Percentiles rank a stretch among this genome's conserved stretches.
These are phyloP conservation scores for Cardamine occulta DNA, from an alignment of 345 rosid genomes.

Conservation along the genomic window DNA sequence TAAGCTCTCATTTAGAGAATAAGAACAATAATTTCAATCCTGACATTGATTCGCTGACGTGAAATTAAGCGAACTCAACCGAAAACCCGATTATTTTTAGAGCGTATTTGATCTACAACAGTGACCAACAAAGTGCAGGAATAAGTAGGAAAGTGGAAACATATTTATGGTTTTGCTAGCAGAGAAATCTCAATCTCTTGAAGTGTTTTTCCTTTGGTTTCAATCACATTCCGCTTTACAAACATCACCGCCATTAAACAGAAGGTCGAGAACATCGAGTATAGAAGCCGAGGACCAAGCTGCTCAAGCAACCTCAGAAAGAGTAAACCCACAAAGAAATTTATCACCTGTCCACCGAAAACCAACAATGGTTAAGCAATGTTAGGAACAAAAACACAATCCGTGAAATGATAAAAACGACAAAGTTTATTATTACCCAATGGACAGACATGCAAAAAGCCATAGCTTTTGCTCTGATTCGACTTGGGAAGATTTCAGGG, in stretches of 20 bases:
- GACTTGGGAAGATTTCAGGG: slow-evolving; percentile 89
- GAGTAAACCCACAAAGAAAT: slow-evolving; percentile 94
- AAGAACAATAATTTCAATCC: not conserved
- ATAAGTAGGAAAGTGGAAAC: not conserved
- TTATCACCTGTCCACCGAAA: slow-evolving; percentile 64
- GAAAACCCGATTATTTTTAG: not conserved
- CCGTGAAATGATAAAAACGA: not conserved
- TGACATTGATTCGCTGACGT: not conserved
- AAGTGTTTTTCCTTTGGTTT: slow-evolving; percentile 96
- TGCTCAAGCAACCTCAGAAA: slow-evolving; percentile 82
- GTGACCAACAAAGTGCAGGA: not conserved
- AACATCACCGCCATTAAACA: slow-evolving; percentile 85
- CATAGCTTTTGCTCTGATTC: slow-evolving; percentile 97
- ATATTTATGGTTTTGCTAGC: slow-evolving; percentile 48
- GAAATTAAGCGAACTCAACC: not conserved
- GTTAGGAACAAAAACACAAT: not conserved
- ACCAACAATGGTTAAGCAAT: slow-evolving; percentile 15
- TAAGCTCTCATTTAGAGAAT: not conserved
- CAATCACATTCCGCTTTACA: slow-evolving; percentile 80
- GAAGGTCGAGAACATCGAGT: slow-evolving; percentile 74
- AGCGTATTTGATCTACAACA: slow-evolving; percentile 13
- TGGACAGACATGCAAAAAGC: slow-evolving; percentile 96
- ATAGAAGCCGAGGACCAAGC: slow-evolving; percentile 79
- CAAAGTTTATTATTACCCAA: slow-evolving; percentile 60
- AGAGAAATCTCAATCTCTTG: slow-evolving; percentile 98